phyloP scores from a whole-genome alignment of 306 rosid species.

The Quercus bicolor region DNA sequence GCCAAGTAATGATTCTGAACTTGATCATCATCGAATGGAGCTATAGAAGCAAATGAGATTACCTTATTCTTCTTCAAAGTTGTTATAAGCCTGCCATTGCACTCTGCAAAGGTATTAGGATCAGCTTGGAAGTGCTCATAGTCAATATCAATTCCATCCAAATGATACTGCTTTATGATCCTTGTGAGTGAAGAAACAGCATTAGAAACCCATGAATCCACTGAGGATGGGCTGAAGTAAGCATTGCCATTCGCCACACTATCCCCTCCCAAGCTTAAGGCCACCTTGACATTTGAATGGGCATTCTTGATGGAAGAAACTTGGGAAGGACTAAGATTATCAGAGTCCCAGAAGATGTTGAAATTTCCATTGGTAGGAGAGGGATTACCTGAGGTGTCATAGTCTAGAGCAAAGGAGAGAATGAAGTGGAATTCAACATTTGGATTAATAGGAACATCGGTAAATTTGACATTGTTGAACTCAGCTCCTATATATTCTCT shows the following conservation, averaged over 20 bases:
- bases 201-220: constrained; percentile 72
- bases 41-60: constrained; percentile 67
- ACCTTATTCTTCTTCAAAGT: constrained; percentile 50
- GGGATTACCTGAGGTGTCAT: constrained; percentile 47
- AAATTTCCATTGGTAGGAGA: constrained; percentile 68
- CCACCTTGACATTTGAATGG: constrained; percentile 68
- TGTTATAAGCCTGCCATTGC: constrained; percentile 51
- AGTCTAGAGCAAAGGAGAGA: constrained; percentile 75
- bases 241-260: constrained; percentile 26
- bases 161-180: constrained; percentile 48
- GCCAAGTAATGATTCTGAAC: constrained; percentile 69
- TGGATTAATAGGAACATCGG: constrained; percentile 63
- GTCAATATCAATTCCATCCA: constrained; percentile 74
- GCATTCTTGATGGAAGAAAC: constrained; percentile 51
- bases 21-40: constrained; percentile 57
- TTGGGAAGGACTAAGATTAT: constrained; percentile 61
- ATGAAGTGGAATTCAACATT: constrained; percentile 67
- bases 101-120: constrained; percentile 57
- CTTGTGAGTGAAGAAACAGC: constrained; percentile 71
- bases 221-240: constrained; percentile 56
- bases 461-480: constrained; percentile 53
- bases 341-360: constrained; percentile 62
- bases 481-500: constrained; percentile 82
- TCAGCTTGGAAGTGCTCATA: constrained; percentile 63
- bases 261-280: constrained; percentile 68